These are phyloP conservation scores for Sphenostylis stenocarpa DNA, from an alignment of 306 rosid species.

Conservation along the genomic window DNA sequence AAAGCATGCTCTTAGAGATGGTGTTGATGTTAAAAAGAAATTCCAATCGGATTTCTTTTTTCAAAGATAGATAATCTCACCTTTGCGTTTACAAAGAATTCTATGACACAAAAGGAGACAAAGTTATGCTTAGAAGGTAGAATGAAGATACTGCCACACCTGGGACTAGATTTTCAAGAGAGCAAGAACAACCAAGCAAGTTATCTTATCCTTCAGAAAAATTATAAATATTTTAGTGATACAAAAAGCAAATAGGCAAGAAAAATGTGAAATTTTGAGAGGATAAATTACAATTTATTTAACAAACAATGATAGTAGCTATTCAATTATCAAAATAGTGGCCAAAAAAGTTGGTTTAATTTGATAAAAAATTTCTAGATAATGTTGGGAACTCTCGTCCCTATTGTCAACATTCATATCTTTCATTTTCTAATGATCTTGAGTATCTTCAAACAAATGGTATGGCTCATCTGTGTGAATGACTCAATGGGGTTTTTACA, in stretches of 20 bases:
- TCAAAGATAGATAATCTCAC: too few species aligned
- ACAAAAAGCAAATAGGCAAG: neutral
- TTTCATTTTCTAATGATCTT: neutral
- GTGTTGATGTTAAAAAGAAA: too few species aligned
- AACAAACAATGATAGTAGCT: neutral
- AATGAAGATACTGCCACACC: neutral
- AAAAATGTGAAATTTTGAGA: neutral
- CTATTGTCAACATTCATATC: neutral
- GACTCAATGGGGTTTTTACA: neutral
- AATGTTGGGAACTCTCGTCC: neutral
- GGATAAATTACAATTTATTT: neutral
- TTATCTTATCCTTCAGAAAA: neutral
- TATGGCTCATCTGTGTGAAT: neutral
- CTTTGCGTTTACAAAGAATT: too few species aligned
- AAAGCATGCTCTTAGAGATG: too few species aligned
- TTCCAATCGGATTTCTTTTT: too few species aligned
- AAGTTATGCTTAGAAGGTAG: too few species aligned
- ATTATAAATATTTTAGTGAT: neutral
- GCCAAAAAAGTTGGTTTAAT: neutral
- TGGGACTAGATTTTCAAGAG: neutral
- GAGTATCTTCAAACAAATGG: neutral
- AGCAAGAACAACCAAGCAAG: neutral
- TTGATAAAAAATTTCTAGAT: neutral
- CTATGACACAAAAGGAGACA: too few species aligned
- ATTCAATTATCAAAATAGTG: neutral